Conservation (phyloP, 768 basidiomycete species). For the Dentipellis sp. region DNA sequence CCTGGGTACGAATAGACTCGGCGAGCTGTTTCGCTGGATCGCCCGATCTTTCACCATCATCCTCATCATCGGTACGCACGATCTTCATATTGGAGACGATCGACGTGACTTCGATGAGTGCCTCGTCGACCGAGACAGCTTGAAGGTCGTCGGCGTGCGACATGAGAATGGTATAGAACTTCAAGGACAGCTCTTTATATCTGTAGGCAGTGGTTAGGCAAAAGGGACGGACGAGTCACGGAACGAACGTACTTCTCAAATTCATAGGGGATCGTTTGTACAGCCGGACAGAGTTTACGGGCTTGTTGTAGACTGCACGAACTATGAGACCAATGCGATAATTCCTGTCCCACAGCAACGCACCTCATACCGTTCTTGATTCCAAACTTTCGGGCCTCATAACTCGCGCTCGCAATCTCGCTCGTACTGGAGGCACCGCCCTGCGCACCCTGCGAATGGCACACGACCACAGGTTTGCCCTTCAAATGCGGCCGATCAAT, state of each 20-base stretch:
- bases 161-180: constrained; percentile 93
- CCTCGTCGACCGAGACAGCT: constrained; percentile 96
- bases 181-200: constrained; percentile 75
- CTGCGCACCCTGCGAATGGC: constrained; percentile 78
- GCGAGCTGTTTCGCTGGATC: constrained; percentile 76
- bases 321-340: neutral
- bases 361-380: constrained; percentile 95
- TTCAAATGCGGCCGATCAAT: constrained; percentile 70
- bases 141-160: constrained; percentile 83
- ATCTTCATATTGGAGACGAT: constrained; percentile 33
- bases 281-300: constrained; percentile 59
- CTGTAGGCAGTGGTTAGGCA: constrained; percentile 28
- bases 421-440: constrained; percentile 77
- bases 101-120: constrained; percentile 78
- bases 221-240: neutral
- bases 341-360: constrained; percentile 9
- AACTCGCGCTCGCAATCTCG: constrained; percentile 91
- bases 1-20: constrained; percentile 68
- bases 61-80: constrained; percentile 17
- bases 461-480: constrained; percentile 89
- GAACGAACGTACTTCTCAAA: constrained; percentile 58
- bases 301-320: constrained; percentile 66
- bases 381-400: constrained; percentile 84
- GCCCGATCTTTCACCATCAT: constrained; percentile 15
- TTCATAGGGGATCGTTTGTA: constrained; percentile 85